Conservation (phyloP, 441 rosid species). For the Aleurites moluccanus region DNA sequence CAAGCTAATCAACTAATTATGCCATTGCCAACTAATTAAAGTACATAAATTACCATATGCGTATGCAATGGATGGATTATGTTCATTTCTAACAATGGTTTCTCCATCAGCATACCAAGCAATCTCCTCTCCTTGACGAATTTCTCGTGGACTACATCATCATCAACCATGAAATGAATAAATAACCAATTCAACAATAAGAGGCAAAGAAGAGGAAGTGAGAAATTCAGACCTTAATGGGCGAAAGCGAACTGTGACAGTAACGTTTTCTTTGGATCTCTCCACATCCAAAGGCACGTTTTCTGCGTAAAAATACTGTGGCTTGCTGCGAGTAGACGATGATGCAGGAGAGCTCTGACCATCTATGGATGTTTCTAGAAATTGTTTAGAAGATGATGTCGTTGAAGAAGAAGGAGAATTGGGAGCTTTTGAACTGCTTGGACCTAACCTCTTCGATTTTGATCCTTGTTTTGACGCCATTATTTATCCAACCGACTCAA, state of each 20-base stretch:
- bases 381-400: constrained; percentile 82
- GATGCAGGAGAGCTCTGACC: constrained; percentile 97
- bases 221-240: constrained; percentile 71
- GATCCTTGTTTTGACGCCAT: constrained; percentile 77
- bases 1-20: background rate
- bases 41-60: constrained; percentile 73
- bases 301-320: constrained; percentile 63
- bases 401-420: constrained; percentile 91
- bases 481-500: constrained; percentile 48
- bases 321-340: constrained; percentile 89
- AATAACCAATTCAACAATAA: constrained; percentile 5
- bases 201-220: background rate
- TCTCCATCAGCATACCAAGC: constrained; percentile 99
- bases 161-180: constrained; percentile 28
- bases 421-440: constrained; percentile 48
- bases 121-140: constrained; percentile 98
- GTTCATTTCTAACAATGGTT: constrained; percentile 85
- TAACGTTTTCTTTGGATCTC: constrained; percentile 88
- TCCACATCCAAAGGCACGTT: constrained; percentile 39
- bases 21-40: background rate
- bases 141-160: constrained; percentile 87
- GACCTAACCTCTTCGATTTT: constrained; percentile 55
- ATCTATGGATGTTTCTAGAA: constrained; percentile 73
- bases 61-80: constrained; percentile 81
- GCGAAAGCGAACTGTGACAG: constrained; percentile 96